phyloP scores from a whole-genome alignment of 225 moss, liverwort and hornwort genomes.

The Bryoerythrophyllum caledonicum region DNA sequence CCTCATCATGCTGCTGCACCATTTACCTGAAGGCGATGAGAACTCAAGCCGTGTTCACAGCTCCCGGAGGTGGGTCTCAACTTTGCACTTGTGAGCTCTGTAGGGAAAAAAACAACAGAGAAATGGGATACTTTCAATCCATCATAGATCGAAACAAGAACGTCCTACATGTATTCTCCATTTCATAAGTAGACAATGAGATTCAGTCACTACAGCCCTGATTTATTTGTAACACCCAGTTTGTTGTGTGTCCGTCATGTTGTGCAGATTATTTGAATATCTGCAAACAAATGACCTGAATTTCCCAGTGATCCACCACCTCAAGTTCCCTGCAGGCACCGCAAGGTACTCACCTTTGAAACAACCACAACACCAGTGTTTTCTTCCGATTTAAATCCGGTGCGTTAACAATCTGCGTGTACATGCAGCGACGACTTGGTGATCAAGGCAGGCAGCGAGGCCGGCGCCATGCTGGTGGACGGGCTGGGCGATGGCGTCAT shows the following conservation, averaged over 20 bases:
- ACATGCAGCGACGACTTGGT: conserved; percentile 87
- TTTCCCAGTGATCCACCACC: conserved; percentile 91
- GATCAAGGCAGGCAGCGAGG: conserved; percentile 97
- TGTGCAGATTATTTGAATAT: conserved; percentile 82
- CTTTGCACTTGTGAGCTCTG: background rate
- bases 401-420: background rate
- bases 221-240: no score
- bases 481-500: conserved; percentile 95
- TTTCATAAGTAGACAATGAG: no score
- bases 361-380: background rate
- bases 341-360: conserved; percentile 54
- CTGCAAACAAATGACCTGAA: conserved; percentile 63
- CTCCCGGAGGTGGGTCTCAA: conserved; percentile 62
- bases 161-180: no score
- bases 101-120: no score
- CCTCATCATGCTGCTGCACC: conserved; percentile 80
- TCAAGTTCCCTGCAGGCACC: conserved; percentile 69
- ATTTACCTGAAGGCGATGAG: conserved; percentile 75
- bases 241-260: background rate
- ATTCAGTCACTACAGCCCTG: no score
- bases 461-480: conserved; percentile 95
- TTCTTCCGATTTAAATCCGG: no score
- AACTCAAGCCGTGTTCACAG: conserved; percentile 92
- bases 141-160: no score
- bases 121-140: no score